These are phyloP conservation scores for Mortierella polycephala DNA, from an alignment of 371 early-diverging fungal species.

Conservation along the genomic window DNA sequence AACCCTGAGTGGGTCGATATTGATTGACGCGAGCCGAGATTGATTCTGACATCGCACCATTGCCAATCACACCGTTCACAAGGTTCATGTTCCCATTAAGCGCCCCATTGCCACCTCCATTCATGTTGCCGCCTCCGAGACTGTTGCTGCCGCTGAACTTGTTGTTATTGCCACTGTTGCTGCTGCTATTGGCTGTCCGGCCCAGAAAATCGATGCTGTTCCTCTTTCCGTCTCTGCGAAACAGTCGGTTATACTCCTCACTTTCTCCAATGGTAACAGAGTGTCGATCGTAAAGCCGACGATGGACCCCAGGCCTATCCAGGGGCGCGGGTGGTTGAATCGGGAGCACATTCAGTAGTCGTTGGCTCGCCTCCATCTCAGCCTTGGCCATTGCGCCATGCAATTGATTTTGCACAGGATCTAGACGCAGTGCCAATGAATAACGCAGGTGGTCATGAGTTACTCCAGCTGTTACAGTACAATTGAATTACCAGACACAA, in stretches of 20 bases:
- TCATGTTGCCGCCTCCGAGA: background rate
- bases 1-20: slow-evolving; percentile 27
- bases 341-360: slow-evolving; percentile 62
- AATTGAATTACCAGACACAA: background rate
- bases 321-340: slow-evolving; percentile 62
- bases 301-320: slow-evolving; percentile 55
- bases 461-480: background rate
- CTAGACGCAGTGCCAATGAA: slow-evolving; percentile 23
- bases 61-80: slow-evolving; percentile 41
- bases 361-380: slow-evolving; percentile 69
- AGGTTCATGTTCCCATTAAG: background rate
- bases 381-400: slow-evolving; percentile 72
- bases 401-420: slow-evolving; percentile 65
- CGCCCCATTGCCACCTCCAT: slow-evolving; percentile 16
- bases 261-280: slow-evolving; percentile 71
- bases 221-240: slow-evolving; percentile 50
- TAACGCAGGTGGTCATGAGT: slow-evolving; percentile 4
- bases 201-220: slow-evolving; percentile 49
- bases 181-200: slow-evolving; percentile 16
- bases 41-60: slow-evolving; percentile 27
- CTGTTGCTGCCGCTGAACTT: background rate
- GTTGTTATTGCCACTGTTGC: slow-evolving; percentile 12
- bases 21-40: slow-evolving; percentile 42
- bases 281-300: slow-evolving; percentile 74
- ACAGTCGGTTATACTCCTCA: slow-evolving; percentile 62